phyloP scores from a whole-genome alignment of 352 stramenopile genomes.

The Pythium scleroteichum region DNA sequence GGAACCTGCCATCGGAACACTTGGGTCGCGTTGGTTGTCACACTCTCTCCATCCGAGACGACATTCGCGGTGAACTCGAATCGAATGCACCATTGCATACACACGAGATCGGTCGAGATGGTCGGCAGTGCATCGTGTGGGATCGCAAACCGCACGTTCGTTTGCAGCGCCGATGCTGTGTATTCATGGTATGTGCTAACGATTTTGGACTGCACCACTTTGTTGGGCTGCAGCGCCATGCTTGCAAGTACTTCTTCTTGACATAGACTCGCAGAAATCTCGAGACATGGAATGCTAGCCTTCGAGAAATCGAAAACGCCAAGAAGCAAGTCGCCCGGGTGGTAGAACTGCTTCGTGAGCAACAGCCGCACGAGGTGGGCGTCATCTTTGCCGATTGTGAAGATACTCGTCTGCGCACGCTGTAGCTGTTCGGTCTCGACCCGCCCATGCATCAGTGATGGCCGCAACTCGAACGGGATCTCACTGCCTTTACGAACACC shows the following conservation, averaged over 20 bases:
- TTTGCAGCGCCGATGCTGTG: slow-evolving; percentile 49
- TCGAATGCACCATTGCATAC: slow-evolving; percentile 57
- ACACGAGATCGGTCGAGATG: slow-evolving; percentile 61
- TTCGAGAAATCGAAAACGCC: slow-evolving; percentile 61
- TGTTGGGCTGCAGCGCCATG: slow-evolving; percentile 55
- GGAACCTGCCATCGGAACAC: slow-evolving; percentile 61
- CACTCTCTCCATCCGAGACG: slow-evolving; percentile 2
- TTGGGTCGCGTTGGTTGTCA: slow-evolving; percentile 22
- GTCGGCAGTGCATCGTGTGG: slow-evolving; percentile 56
- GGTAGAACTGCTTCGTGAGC: slow-evolving; percentile 65
- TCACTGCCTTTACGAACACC: slow-evolving; percentile 60
- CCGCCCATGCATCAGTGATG: slow-evolving; percentile 65
- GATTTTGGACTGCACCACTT: slow-evolving; percentile 55
- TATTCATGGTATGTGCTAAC: slow-evolving; percentile 47
- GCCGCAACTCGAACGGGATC: slow-evolving; percentile 64
- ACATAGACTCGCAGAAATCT: slow-evolving; percentile 49
- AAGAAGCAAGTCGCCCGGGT: slow-evolving; percentile 58
- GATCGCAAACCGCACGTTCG: slow-evolving; percentile 56
- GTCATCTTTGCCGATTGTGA: slow-evolving; percentile 69
- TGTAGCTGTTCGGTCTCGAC: slow-evolving; percentile 61
- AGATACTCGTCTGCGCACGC: slow-evolving; percentile 62
- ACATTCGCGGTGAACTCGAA: slow-evolving; percentile 59
- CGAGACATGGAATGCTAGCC: slow-evolving; percentile 52
- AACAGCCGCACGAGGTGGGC: slow-evolving; percentile 61
- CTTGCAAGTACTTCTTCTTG: slow-evolving; percentile 51